These are phyloP conservation scores for Trypanosoma theileri DNA, from an alignment of 208 protist species.

Conservation along the genomic window DNA sequence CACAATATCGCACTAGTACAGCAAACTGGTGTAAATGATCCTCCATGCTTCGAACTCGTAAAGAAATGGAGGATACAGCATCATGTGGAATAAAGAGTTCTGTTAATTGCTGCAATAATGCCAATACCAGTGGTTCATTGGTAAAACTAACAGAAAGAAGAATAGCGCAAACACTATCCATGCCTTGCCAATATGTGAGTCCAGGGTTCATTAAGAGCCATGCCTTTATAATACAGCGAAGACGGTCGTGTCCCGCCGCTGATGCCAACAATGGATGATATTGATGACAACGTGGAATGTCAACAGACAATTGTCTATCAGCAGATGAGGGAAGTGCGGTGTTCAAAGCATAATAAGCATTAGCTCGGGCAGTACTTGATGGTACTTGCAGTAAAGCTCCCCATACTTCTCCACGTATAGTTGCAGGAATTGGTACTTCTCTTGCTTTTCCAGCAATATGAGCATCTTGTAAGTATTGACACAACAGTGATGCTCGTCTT, in stretches of 20 bases:
- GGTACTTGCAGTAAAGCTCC: conserved; percentile 81
- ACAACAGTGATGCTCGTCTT: conserved; percentile 18
- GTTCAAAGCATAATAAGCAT: conserved; percentile 24
- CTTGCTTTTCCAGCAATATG: neutral
- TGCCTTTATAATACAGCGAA: conserved; percentile 78
- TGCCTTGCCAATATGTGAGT: conserved; percentile 91
- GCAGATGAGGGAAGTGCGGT: conserved; percentile 15
- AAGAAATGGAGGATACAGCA: conserved; percentile 28
- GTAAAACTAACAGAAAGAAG: conserved; percentile 63
- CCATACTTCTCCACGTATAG: conserved; percentile 89
- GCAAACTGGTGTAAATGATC: conserved; percentile 67
- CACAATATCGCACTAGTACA: conserved; percentile 75
- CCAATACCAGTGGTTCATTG: conserved; percentile 82
- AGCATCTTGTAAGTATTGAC: conserved; percentile 30
- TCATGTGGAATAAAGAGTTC: conserved; percentile 79
- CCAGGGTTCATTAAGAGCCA: conserved; percentile 66
- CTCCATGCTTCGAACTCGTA: conserved; percentile 43
- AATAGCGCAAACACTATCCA: conserved; percentile 92
- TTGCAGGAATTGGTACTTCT: conserved; percentile 58
- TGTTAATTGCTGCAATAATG: conserved; percentile 80
- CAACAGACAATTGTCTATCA: conserved; percentile 92
- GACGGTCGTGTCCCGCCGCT: conserved; percentile 62
- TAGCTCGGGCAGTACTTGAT: conserved; percentile 19
- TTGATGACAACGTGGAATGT: conserved; percentile 95
- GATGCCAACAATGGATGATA: conserved; percentile 88